These are phyloP conservation scores for Cryptococcus sp. DNA, from an alignment of 1,284 basidiomycete genomes.

Conservation along the genomic window DNA sequence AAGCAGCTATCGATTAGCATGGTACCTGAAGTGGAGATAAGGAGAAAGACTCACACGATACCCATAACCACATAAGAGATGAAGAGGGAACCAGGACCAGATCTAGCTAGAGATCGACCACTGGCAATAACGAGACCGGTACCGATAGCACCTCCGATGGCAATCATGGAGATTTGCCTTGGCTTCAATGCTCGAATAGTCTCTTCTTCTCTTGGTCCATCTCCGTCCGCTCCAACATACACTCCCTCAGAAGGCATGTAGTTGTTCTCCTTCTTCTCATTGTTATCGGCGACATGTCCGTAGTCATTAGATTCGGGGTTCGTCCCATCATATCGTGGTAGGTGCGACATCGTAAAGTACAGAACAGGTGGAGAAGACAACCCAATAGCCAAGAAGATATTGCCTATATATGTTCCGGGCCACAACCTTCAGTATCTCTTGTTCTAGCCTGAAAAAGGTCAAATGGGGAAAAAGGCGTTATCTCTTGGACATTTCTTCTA, in stretches of 20 bases:
- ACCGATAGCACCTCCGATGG: constrained; percentile 52
- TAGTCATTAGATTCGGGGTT: background rate
- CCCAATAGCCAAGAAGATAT: too few relatives aligned
- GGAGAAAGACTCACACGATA: constrained; percentile 19
- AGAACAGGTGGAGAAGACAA: background rate
- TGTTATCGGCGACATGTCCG: background rate
- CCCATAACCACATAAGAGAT: constrained; percentile 49
- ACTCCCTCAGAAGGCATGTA: constrained; percentile 2
- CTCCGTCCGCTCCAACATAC: constrained; percentile 11
- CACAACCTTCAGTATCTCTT: too few relatives aligned
- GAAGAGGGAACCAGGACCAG: constrained; percentile 50
- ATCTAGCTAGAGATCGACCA: constrained; percentile 46
- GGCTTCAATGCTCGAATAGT: constrained; percentile 33
- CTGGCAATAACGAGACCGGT: constrained; percentile 73
- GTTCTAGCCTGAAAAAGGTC: too few relatives aligned
- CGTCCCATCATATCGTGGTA: background rate
- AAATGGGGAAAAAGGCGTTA: too few relatives aligned
- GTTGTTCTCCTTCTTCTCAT: constrained; percentile 13
- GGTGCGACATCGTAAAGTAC: background rate
- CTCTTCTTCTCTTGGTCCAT: constrained; percentile 26
- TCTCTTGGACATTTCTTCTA: too few relatives aligned
- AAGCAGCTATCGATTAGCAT: constrained; percentile 15
- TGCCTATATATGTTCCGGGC: too few relatives aligned
- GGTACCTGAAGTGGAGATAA: background rate
- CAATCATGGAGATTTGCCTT: constrained; percentile 49